A percentile compares a stretch with the other conserved stretches of the same genome.
phyloP scores from a whole-genome alignment of 331 rosid genomes.

The Quercus lobata region DNA sequence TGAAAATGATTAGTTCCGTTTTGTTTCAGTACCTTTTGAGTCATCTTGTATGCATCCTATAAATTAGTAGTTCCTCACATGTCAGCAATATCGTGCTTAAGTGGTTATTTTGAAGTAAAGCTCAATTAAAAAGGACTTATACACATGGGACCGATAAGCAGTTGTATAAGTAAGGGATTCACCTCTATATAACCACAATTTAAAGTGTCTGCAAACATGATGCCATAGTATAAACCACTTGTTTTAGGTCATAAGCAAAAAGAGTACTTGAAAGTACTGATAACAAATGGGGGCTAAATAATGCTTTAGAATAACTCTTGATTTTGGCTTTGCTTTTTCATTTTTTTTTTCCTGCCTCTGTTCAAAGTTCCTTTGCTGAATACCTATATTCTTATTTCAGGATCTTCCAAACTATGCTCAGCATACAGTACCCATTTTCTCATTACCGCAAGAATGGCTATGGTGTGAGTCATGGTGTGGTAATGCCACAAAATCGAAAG shows the following conservation, averaged over 20 bases:
- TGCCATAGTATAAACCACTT: neutral
- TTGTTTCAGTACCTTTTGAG: neutral
- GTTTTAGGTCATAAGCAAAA: neutral
- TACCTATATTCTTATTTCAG: conserved; percentile 40
- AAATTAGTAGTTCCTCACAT: too few relatives aligned
- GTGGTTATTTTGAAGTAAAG: neutral
- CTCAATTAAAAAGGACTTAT: neutral
- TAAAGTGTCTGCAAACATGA: neutral
- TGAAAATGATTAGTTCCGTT: neutral
- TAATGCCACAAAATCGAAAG: conserved; percentile 91
- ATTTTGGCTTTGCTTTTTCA: neutral
- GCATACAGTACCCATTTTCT: conserved; percentile 87
- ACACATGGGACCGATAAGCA: neutral
- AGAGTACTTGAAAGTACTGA: neutral
- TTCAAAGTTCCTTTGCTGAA: conserved; percentile 8
- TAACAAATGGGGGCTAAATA: neutral
- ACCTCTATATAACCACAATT: neutral
- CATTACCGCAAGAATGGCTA: conserved; percentile 98
- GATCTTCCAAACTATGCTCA: conserved; percentile 99
- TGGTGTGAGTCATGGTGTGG: conserved; percentile 99
- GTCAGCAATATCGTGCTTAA: neutral
- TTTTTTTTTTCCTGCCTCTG: neutral
- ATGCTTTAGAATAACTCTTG: neutral
- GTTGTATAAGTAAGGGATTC: neutral
- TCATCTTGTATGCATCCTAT: neutral